Evolutionary conservation across 805 yeast species (phyloP).

Genomic region (Cyberlindnera americana): DNA sequence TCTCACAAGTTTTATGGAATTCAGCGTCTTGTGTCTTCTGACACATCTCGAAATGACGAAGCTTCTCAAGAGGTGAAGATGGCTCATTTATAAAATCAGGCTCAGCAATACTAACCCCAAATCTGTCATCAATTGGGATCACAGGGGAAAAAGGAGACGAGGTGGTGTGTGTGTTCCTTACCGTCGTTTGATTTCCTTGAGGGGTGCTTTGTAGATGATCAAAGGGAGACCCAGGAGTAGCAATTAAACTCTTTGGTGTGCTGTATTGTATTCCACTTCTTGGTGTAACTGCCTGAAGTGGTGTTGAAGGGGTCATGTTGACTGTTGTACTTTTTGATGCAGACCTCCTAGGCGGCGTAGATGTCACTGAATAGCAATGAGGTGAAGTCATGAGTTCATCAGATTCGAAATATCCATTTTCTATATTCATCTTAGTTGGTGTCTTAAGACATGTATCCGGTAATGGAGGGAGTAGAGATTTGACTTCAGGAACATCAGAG

Average conservation of each 20-base stretch:
- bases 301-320: slow-evolving; percentile 2
- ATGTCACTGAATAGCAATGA: not conserved
- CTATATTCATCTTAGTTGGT: slow-evolving; percentile 1
- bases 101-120: slow-evolving; percentile 24
- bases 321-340: slow-evolving; percentile 1
- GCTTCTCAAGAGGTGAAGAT: slow-evolving; percentile 17
- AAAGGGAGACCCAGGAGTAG: too few relatives aligned
- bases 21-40: slow-evolving; percentile 21
- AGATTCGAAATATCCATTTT: not conserved
- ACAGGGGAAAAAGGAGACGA: slow-evolving; percentile 22
- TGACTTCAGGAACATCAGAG: slow-evolving; percentile 16
- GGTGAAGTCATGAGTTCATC: slow-evolving; percentile 5
- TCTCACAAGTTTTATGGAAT: slow-evolving; percentile 18
- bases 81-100: slow-evolving; percentile 13
- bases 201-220: too few relatives aligned
- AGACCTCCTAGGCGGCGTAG: slow-evolving; percentile 10
- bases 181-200: not conserved
- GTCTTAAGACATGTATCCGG: slow-evolving; percentile 17
- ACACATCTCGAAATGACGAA: slow-evolving; percentile 18
- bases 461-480: slow-evolving; percentile 20
- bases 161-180: not conserved
- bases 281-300: not conserved
- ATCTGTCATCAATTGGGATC: slow-evolving; percentile 23
- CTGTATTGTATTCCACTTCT: not conserved
- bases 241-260: too few relatives aligned